These are phyloP conservation scores for Rhodotorula sp. DNA, from an alignment of 1,284 basidiomycete genomes.

Conservation along the genomic window DNA sequence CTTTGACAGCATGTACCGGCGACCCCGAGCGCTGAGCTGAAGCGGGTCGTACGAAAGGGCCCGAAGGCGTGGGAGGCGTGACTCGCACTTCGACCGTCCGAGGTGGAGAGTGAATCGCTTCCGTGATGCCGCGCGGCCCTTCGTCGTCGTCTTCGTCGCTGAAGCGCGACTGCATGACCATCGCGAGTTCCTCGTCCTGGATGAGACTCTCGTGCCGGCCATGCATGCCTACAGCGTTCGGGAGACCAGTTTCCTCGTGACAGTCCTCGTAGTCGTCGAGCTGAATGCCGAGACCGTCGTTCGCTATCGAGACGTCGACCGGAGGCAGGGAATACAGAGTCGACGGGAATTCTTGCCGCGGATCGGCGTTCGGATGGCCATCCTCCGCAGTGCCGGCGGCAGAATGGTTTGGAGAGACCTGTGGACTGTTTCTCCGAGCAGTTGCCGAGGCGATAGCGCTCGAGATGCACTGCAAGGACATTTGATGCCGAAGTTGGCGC, in stretches of 20 bases:
- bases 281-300: constrained; percentile 28
- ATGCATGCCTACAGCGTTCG: background rate
- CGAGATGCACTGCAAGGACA: constrained; percentile 45
- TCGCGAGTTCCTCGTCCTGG: constrained; percentile 36
- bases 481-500: constrained; percentile 41
- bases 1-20: background rate
- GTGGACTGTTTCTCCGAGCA: constrained; percentile 27
- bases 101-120: background rate
- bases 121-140: background rate
- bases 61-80: background rate
- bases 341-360: background rate
- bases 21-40: background rate
- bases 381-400: background rate
- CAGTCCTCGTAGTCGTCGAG: constrained; percentile 45
- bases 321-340: background rate
- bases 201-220: background rate
- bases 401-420: background rate
- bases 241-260: constrained; percentile 28
- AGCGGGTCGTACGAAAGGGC: background rate
- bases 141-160: constrained; percentile 32
- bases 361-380: background rate
- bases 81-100: constrained; percentile 6
- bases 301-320: background rate
- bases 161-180: constrained; percentile 33
- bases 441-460: constrained; percentile 44